Evolutionary conservation across 2,329 filamentous ascomycete genomes (phyloP), one percentile per base, ranked within the genome.

Genomic region (Helicocarpus griseus): DNA sequence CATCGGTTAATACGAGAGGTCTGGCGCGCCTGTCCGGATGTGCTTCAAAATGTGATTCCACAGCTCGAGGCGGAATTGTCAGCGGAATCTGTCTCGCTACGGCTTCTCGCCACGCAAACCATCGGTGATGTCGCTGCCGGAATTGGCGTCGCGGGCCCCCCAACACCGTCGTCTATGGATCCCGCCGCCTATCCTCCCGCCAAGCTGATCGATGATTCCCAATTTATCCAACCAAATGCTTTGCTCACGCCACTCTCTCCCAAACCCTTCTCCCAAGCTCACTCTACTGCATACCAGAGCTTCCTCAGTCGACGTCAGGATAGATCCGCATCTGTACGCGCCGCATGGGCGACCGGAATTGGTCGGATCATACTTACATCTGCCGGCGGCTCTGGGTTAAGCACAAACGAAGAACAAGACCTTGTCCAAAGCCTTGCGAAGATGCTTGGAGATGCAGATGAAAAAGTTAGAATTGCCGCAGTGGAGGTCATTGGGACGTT

Each of bases 121-220:
- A 81, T 98, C 36, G 93, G 94, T 49, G 91, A 97, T 64, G 90
- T 98, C 76, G 86, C 94, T 24, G 85, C 91, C 38, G 91, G 91
- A 5, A 94, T 97, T 65, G 91, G 91, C 47, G 87, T 91, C 54
- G 89, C 90, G 55, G 91, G 91, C 0, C 87, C 88, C 51, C 89
- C 90, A 14, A 80, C 86, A 13, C 72, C 81, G 5, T 80, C 85
- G 8, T 69, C 74, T 1, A 77, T 95, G 63, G 89, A 96, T 61
- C 87, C 91, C 11, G 80, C 86, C 21, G 84, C 86, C 28, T 96
- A 94, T 62, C 91, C 91, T n/a, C 81, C 85, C 19, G 64, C 73
- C 31, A 64, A 63, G 1, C 47, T 71, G 22, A 65, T 71, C 3
- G 71, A 77, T 2, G 71, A 75, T 36, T 66, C 73, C 7, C 72